Conservation (phyloP, 805 yeast species). For the Yarrowia sp. region DNA sequence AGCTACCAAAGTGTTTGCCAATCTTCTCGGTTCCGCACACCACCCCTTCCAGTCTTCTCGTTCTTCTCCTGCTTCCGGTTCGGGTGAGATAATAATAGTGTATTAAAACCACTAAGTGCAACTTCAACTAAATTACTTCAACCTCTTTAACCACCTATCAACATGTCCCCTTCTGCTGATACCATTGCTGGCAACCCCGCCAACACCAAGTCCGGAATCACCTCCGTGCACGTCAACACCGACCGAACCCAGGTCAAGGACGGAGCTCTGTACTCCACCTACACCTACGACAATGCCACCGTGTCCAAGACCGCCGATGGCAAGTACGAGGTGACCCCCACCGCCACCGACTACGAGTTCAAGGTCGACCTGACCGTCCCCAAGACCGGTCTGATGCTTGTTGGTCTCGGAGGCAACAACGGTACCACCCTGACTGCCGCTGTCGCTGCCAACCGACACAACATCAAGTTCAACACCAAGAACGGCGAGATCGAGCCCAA, state of each 20-base stretch:
- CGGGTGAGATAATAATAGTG: conserved; percentile 52
- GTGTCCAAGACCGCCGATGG: conserved; percentile 63
- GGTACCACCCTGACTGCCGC: conserved; percentile 92
- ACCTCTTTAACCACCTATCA: conserved; percentile 39
- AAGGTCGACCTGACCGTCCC: conserved; percentile 83
- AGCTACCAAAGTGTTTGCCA: conserved; percentile 52
- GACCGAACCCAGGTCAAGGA: conserved; percentile 60
- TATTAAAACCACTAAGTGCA: conserved; percentile 34
- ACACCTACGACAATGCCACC: conserved; percentile 75
- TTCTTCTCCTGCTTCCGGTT: conserved; percentile 51
- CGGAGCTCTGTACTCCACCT: conserved; percentile 61
- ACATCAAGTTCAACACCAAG: conserved; percentile 79
- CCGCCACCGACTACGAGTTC: conserved; percentile 77
- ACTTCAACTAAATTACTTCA: conserved; percentile 30
- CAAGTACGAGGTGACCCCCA: conserved; percentile 70
- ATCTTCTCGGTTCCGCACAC: conserved; percentile 53
- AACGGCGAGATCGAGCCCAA: conserved; percentile 78
- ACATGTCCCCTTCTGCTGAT: conserved; percentile 47
- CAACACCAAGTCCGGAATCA: conserved; percentile 50
- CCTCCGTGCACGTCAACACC: conserved; percentile 62
- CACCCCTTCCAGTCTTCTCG: conserved; percentile 55
- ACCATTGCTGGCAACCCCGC: conserved; percentile 46
- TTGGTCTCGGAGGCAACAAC: conserved; percentile 96
- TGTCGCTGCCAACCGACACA: conserved; percentile 80
- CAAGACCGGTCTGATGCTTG: conserved; percentile 86